Conservation (phyloP, 2,329 filamentous ascomycete genomes). For the Penicillium digitatum region DNA sequence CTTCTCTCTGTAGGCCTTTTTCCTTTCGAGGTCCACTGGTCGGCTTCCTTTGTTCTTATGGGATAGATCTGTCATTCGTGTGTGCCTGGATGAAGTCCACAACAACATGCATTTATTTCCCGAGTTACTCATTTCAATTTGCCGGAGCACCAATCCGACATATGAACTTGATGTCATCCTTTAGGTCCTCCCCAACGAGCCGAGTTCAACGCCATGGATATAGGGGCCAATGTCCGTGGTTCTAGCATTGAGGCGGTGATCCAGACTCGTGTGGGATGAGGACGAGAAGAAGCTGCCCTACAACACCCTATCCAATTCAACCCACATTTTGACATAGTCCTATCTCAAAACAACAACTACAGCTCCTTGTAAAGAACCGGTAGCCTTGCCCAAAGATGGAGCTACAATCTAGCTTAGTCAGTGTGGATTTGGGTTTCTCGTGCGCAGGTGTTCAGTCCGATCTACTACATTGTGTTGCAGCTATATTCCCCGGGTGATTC, state of each 20-base stretch:
- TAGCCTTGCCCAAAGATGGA: background rate
- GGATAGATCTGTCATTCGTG: background rate
- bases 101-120: background rate
- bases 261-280: background rate
- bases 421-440: background rate
- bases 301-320: background rate
- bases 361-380: background rate
- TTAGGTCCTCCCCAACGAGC: background rate
- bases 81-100: background rate
- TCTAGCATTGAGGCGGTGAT: background rate
- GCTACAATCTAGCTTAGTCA: background rate
- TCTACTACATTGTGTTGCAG: constrained; percentile 1
- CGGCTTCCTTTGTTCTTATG: background rate
- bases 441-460: background rate
- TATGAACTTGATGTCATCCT: constrained; percentile 6
- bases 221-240: background rate
- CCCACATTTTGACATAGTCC: background rate
- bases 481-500: constrained; percentile 1
- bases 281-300: background rate
- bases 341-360: background rate
- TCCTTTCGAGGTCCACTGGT: background rate
- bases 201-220: background rate
- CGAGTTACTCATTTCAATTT: background rate
- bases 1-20: background rate
- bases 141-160: constrained; percentile 1